Evolutionary conservation across 2,329 filamentous ascomycete genomes (phyloP).

Genomic region (Zymoseptoria ardabiliae): DNA sequence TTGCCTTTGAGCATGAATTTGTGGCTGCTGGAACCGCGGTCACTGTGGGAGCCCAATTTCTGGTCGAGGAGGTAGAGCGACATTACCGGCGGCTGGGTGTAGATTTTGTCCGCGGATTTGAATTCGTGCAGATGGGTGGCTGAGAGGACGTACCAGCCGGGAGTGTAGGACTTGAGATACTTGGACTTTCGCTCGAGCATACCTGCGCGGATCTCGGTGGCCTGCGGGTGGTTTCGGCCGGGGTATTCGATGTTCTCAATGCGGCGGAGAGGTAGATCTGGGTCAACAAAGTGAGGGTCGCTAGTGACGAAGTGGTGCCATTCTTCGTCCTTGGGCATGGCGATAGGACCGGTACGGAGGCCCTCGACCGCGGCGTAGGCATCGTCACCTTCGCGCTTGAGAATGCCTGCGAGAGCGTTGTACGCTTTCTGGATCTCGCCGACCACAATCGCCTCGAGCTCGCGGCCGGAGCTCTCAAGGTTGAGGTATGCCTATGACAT

Average conservation of each 20-base stretch:
- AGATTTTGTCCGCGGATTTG: conserved; percentile 89
- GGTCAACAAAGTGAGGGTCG: conserved; percentile 82
- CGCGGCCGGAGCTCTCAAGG: conserved; percentile 84
- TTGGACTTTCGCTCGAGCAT: conserved; percentile 97
- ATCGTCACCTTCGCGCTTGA: conserved; percentile 84
- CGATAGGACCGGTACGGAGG: conserved; percentile 73
- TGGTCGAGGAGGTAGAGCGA: conserved; percentile 91
- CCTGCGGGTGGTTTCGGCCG: conserved; percentile 77
- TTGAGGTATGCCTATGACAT: conserved; percentile 76
- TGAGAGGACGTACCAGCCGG: conserved; percentile 94
- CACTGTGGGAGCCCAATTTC: conserved; percentile 87
- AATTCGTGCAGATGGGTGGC: conserved; percentile 97
- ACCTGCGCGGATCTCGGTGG: conserved; percentile 77
- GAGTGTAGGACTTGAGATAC: conserved; percentile 94
- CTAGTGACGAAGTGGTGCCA: conserved; percentile 76
- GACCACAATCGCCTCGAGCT: conserved; percentile 92
- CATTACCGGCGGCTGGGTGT: conserved; percentile 82
- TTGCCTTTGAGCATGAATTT: conserved; percentile 98
- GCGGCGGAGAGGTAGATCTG: conserved; percentile 67
- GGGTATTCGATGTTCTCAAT: conserved; percentile 83
- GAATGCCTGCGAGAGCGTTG: conserved; percentile 82
- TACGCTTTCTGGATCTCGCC: conserved; percentile 98
- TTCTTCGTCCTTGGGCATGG: conserved; percentile 91
- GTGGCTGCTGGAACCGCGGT: conserved; percentile 74
- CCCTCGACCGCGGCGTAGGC: conserved; percentile 71